A percentile compares a stretch with the other conserved stretches of the same genome.
phyloP scores from a whole-genome alignment of 805 yeast species.

The Geotrichum ghanense region DNA sequence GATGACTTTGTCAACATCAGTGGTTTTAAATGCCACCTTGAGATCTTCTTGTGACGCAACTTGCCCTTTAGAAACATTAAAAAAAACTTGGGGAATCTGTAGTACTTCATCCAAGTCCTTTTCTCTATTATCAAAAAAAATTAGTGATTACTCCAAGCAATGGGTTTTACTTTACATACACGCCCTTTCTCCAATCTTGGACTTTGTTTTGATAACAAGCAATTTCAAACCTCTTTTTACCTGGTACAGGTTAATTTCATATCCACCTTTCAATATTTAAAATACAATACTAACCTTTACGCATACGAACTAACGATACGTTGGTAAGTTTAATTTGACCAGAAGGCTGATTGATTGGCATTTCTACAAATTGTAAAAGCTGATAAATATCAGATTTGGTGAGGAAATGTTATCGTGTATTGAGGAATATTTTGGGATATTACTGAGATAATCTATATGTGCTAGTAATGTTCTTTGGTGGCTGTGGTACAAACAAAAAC shows the following conservation, averaged over 20 bases:
- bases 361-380: too few species aligned
- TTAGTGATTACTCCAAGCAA: not conserved
- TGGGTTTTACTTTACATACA: constrained; percentile 24
- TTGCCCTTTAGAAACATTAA: constrained; percentile 88
- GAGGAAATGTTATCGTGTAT: too few species aligned
- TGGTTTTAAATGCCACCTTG: constrained; percentile 57
- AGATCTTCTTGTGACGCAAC: constrained; percentile 85
- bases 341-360: constrained; percentile 75
- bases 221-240: constrained; percentile 79
- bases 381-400: too few species aligned
- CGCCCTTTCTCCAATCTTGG: constrained; percentile 82
- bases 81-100: constrained; percentile 89
- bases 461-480: too few species aligned
- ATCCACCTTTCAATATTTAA: not conserved
- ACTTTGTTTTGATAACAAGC: constrained; percentile 97
- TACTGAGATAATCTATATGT: too few species aligned
- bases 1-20: constrained; percentile 64
- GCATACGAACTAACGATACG: constrained; percentile 85
- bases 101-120: constrained; percentile 91
- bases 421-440: too few species aligned
- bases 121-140: constrained; percentile 34
- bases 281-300: constrained; percentile 42
- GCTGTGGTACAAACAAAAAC: too few species aligned
- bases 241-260: constrained; percentile 4
- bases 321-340: constrained; percentile 86